Evolutionary conservation across 345 rosid species (phyloP).

Genomic region (Pistacia atlantica): DNA sequence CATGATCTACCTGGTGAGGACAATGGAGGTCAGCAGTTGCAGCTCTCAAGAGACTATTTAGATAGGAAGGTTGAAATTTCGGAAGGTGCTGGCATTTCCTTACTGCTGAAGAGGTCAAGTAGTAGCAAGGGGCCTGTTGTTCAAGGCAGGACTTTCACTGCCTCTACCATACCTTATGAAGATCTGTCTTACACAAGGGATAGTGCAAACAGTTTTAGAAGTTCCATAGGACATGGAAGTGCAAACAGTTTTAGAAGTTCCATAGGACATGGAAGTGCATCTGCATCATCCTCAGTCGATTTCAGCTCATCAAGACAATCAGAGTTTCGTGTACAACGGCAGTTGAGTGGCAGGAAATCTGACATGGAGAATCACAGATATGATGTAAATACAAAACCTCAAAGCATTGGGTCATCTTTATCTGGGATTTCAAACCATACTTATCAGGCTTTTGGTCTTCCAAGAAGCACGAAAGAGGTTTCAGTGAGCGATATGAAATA

Average conservation of each 20-base stretch:
- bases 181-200: constrained; percentile 72
- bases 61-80: constrained; percentile 39
- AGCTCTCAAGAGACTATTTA: constrained; percentile 28
- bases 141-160: constrained; percentile 67
- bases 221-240: too few relatives aligned
- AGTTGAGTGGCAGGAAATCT: constrained; percentile 66
- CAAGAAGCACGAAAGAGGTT: constrained; percentile 39
- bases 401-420: constrained; percentile 53
- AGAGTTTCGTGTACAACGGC: constrained; percentile 65
- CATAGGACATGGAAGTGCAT: constrained; percentile 65
- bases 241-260: constrained; percentile 79
- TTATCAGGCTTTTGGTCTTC: constrained; percentile 56
- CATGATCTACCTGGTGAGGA: constrained; percentile 31
- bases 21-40: constrained; percentile 37
- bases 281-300: constrained; percentile 88
- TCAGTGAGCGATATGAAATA: constrained; percentile 31
- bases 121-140: constrained; percentile 72
- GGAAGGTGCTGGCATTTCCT: constrained; percentile 64
- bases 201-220: constrained; percentile 22
- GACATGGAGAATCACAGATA: constrained; percentile 68
- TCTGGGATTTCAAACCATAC: constrained; percentile 57
- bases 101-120: constrained; percentile 78
- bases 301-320: constrained; percentile 61
- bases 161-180: constrained; percentile 61
- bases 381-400: constrained; percentile 57